Conservation (phyloP, 2,329 filamentous ascomycete genomes). For the Biscogniauxia sp. region DNA sequence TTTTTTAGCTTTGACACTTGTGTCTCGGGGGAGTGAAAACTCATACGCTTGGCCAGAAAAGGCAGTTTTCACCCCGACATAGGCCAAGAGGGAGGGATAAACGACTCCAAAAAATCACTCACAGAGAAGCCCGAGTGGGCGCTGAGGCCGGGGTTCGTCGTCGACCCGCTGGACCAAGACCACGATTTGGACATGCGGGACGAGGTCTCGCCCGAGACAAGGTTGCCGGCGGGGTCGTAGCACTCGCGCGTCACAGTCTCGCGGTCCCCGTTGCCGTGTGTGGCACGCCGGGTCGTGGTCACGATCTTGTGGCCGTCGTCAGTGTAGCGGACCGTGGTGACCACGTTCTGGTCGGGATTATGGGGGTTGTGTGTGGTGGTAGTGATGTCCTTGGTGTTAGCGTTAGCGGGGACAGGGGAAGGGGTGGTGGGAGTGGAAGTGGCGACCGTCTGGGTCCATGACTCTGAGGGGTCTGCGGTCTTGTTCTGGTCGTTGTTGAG, state of each 20-base stretch:
- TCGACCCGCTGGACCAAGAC: conserved; percentile 13
- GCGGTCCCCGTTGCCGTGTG: conserved; percentile 9
- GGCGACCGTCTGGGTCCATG: too few relatives aligned
- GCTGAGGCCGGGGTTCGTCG: conserved; percentile 2
- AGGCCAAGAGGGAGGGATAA: too few relatives aligned
- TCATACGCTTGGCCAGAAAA: too few relatives aligned
- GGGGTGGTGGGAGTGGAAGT: too few relatives aligned
- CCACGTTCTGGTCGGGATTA: background rate
- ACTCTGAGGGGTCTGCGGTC: background rate
- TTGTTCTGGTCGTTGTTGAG: background rate
- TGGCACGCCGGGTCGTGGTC: conserved; percentile 13
- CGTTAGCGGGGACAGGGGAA: too few relatives aligned
- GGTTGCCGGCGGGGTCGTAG: conserved; percentile 23
- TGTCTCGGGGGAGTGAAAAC: too few relatives aligned
- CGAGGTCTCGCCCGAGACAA: conserved; percentile 16
- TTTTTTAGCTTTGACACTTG: too few relatives aligned
- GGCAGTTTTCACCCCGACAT: too few relatives aligned
- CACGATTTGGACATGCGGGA: conserved; percentile 2
- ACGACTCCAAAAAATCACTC: too few relatives aligned
- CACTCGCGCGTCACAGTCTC: conserved; percentile 11
- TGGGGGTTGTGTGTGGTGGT: background rate
- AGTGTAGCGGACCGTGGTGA: conserved; percentile 12
- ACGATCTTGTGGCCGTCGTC: conserved; percentile 25
- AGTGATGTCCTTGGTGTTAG: too few relatives aligned
- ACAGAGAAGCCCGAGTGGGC: conserved; percentile 11